Base-by-base conservation (phyloP, 2,329 filamentous ascomycete genomes). In the Torrubiellomyces zombiae region DNA sequence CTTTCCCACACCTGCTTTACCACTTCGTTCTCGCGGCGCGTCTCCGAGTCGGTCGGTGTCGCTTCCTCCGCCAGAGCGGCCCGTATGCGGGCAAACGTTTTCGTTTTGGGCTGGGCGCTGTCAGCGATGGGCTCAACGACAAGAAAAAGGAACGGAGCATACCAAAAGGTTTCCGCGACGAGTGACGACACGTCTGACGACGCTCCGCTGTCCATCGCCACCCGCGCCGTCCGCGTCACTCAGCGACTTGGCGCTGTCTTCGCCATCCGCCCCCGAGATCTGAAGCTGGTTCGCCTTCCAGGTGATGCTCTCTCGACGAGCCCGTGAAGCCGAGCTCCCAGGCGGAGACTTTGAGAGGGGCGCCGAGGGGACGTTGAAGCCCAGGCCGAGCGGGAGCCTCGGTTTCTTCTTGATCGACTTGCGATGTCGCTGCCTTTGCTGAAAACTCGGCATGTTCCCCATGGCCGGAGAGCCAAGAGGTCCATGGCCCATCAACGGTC, bases 1-100 rank as follows among this genome's bases (percentile, higher is more conserved):
- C 76, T 86, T 48, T 95, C 89, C 20, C 83, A 77, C 15, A 95
- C 85, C 50, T 94, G 89, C 25, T 82, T 79, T 33, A 98, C 82
- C 5, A 95, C 89, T 50, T 95, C 86, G 18, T 86, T 83, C 56
- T 98, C 89, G 19, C 83, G 75, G 26, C 79, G 75, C 29, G 82
- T 73, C 48, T 98, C 89, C 20, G 77, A 76, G 39, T 98, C 89
- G 7, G 92, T 61, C 0, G 89, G 89, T 0, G 83, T 72, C 10
- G 70, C 67, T 53, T 98, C 89, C 53, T 98, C 89, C 29, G 80
- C 63, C 1, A 98, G 63, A 4, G 83, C 83, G 7, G 86, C 89
- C 32, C 80, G 73, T 36, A 98, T 93, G 8, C 89, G 75, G 5
- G 85, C 83, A 48, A 98, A 98, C 1, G 77, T 83, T 53, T 93